phyloP scores from a whole-genome alignment of 1,284 basidiomycete species.

The Puccinia polysora region DNA sequence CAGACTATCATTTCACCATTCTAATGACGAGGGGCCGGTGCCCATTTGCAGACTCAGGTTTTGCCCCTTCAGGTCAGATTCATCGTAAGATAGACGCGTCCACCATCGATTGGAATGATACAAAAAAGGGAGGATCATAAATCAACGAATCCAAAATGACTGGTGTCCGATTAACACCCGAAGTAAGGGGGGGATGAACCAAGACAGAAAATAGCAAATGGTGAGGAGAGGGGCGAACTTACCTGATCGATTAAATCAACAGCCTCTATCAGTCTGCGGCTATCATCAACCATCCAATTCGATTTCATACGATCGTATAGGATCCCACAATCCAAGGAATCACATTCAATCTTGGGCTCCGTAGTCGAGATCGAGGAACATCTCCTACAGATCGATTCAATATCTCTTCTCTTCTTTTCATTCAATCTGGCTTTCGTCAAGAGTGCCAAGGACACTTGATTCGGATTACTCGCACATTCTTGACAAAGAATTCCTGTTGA shows the following conservation, averaged over 20 bases:
- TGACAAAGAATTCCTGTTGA: constrained; percentile 59
- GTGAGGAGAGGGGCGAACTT: background rate
- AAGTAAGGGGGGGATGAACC: too few relatives aligned
- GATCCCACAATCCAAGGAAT: constrained; percentile 78
- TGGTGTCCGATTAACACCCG: too few relatives aligned
- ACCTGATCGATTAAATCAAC: constrained; percentile 27
- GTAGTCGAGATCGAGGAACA: constrained; percentile 62
- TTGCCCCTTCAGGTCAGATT: too few relatives aligned
- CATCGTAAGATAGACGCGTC: too few relatives aligned
- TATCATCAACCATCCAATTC: constrained; percentile 15
- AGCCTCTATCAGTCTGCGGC: background rate
- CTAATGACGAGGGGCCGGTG: too few relatives aligned
- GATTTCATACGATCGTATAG: constrained; percentile 68
- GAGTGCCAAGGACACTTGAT: constrained; percentile 63
- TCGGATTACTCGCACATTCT: constrained; percentile 60
- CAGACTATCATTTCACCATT: too few relatives aligned
- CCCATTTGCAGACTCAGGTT: too few relatives aligned
- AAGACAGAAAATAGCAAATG: too few relatives aligned
- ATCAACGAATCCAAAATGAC: too few relatives aligned
- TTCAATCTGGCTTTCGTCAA: constrained; percentile 61
- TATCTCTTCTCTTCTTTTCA: constrained; percentile 60
- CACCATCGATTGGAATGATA: too few relatives aligned
- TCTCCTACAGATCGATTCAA: constrained; percentile 61
- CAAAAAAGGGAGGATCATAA: too few relatives aligned
- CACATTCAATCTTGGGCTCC: constrained; percentile 66